Evolutionary conservation across 192 early-diverging fungal species (phyloP).

Genomic region (Podila clonocystis): DNA sequence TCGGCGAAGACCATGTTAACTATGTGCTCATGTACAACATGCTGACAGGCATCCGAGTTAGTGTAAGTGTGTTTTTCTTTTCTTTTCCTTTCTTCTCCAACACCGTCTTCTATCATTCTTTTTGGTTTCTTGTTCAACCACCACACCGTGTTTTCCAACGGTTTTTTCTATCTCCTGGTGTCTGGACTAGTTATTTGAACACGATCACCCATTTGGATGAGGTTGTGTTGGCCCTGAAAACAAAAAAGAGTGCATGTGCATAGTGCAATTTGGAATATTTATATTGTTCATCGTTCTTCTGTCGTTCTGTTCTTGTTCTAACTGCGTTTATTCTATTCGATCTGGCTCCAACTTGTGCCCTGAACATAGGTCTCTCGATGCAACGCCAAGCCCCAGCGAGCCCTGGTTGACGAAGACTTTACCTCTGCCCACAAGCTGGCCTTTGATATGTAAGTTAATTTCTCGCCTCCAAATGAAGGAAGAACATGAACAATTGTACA

Average conservation of each 20-base stretch:
- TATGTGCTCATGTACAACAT: slow-evolving; percentile 99
- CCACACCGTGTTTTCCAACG: background rate
- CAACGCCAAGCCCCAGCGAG: slow-evolving; percentile 82
- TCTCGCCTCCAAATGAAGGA: background rate
- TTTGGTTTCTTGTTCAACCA: background rate
- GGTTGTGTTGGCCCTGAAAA: background rate
- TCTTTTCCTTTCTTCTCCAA: background rate
- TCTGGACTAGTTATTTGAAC: too few species aligned
- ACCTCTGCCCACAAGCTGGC: slow-evolving; percentile 90
- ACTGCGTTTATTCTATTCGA: background rate
- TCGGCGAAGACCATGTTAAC: slow-evolving; percentile 94
- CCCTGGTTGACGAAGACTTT: slow-evolving; percentile 84
- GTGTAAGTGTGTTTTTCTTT: slow-evolving; percentile 59
- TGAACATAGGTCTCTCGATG: slow-evolving; percentile 77
- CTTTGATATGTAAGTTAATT: slow-evolving; percentile 84
- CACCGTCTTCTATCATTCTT: background rate
- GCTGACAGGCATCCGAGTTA: slow-evolving; percentile 95
- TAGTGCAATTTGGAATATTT: background rate
- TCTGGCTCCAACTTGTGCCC: background rate
- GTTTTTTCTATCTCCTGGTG: background rate
- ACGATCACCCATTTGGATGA: background rate
- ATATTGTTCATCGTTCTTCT: slow-evolving; percentile 1
- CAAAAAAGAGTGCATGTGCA: slow-evolving; percentile 1
- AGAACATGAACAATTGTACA: background rate
- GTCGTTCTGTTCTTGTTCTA: background rate